These are phyloP conservation scores for Polygonum maritimum DNA, from an alignment of 148 eudicot species.

Conservation along the genomic window DNA sequence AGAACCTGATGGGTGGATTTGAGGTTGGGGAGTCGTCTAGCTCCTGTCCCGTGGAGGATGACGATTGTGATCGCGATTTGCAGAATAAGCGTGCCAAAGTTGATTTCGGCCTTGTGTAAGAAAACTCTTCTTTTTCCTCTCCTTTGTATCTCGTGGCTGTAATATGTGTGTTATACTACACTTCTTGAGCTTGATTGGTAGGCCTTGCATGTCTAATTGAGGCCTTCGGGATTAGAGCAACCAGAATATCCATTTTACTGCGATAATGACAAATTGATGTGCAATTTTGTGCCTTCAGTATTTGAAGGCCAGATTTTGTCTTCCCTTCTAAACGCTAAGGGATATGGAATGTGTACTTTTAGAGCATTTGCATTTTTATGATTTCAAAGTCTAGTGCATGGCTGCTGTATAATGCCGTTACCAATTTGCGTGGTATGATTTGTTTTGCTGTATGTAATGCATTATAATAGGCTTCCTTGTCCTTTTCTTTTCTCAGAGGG, in stretches of 20 bases:
- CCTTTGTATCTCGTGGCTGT: background rate
- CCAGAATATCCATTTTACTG: background rate
- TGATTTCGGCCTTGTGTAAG: constrained; percentile 21
- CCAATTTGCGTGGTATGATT: background rate
- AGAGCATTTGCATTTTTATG: background rate
- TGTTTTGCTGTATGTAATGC: background rate
- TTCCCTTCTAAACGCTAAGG: background rate
- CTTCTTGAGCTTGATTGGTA: background rate
- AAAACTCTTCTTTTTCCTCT: background rate
- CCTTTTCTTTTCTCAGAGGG: constrained; percentile 39
- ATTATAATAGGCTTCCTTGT: background rate
- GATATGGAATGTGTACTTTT: background rate
- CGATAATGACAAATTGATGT: background rate
- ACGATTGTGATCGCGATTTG: constrained; percentile 28
- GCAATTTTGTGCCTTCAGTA: background rate
- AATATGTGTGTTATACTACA: background rate
- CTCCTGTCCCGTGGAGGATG: constrained; percentile 15
- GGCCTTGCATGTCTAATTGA: background rate
- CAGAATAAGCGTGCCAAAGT: constrained; percentile 72
- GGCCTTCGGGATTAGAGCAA: background rate
- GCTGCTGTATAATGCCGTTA: background rate
- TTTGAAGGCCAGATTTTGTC: background rate
- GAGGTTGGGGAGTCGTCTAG: constrained; percentile 33
- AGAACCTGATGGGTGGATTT: constrained; percentile 18
- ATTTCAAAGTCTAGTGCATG: background rate